phyloP scores from a whole-genome alignment of 1,139 yeast genomes.

The Protomyces arabidopsidicola region DNA sequence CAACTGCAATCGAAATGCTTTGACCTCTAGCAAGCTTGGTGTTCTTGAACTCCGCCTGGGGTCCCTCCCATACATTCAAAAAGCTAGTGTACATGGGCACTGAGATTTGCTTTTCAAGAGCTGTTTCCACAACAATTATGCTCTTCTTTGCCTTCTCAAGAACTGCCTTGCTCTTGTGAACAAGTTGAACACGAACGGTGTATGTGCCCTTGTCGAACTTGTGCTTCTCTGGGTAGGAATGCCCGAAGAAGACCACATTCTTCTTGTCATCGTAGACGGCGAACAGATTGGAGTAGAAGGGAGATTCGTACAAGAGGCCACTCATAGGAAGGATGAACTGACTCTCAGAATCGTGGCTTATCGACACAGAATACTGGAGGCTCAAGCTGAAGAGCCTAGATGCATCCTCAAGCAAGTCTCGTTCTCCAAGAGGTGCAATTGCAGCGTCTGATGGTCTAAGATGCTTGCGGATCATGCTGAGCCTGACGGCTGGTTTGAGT shows the following conservation, averaged over 20 bases:
- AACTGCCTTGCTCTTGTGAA: conserved; percentile 19
- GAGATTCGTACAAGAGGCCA: conserved; percentile 28
- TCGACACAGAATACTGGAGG: conserved; percentile 21
- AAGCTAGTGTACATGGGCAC: conserved; percentile 26
- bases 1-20: conserved; percentile 16
- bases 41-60: conserved; percentile 23
- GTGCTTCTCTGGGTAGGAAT: conserved; percentile 22
- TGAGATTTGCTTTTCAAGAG: conserved; percentile 26
- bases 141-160: conserved; percentile 26
- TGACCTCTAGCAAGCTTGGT: conserved; percentile 13
- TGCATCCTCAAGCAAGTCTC: conserved; percentile 28
- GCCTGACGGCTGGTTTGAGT: conserved; percentile 27
- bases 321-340: conserved; percentile 25
- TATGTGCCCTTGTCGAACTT: conserved; percentile 27
- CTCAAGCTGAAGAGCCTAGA: conserved; percentile 28
- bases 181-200: conserved; percentile 15
- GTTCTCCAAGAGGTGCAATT: conserved; percentile 28
- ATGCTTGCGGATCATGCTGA: conserved; percentile 23
- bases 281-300: conserved; percentile 26
- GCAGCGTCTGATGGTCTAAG: conserved; percentile 22
- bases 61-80: conserved; percentile 23
- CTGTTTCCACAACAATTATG: conserved; percentile 15
- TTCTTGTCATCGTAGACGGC: conserved; percentile 28
- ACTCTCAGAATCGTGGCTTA: conserved; percentile 22
- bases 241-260: conserved; percentile 28